These are phyloP conservation scores for Fusarium paranaense DNA, from an alignment of 2,329 filamentous ascomycete species.

Conservation along the genomic window DNA sequence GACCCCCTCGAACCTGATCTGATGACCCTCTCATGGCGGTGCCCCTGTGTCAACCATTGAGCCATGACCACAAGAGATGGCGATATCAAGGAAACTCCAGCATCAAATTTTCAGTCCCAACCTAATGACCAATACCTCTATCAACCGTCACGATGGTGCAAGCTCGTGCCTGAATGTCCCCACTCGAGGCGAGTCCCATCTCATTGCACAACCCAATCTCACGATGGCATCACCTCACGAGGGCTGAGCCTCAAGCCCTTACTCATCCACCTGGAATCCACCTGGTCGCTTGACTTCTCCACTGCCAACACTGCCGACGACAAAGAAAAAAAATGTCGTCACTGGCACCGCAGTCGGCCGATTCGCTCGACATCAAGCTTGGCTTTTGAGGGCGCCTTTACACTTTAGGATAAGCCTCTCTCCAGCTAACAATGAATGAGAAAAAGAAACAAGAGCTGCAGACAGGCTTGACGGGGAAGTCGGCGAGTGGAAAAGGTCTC, in stretches of 20 bases:
- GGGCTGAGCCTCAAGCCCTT: slow-evolving; percentile 20
- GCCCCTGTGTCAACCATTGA: slow-evolving; percentile 13
- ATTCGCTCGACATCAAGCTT: slow-evolving; percentile 42
- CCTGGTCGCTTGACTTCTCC: slow-evolving; percentile 5
- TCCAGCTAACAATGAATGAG: slow-evolving; percentile 1
- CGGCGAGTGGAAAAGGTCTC: slow-evolving; percentile 12
- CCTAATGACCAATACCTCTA: slow-evolving; percentile 19
- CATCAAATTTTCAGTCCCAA: background rate
- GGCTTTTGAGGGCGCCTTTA: slow-evolving; percentile 28
- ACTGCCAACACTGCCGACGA: background rate
- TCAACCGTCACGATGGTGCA: slow-evolving; percentile 10
- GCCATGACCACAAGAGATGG: background rate
- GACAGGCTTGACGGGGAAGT: slow-evolving; percentile 8
- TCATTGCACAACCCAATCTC: slow-evolving; percentile 43
- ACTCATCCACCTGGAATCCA: slow-evolving; percentile 13
- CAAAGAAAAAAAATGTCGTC: slow-evolving; percentile 31
- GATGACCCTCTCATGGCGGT: slow-evolving; percentile 3
- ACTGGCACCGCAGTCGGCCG: slow-evolving; percentile 37
- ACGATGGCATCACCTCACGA: slow-evolving; percentile 42
- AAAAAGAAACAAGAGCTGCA: slow-evolving; percentile 24
- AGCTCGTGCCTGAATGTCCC: slow-evolving; percentile 15
- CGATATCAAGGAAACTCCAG: background rate
- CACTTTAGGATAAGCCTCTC: slow-evolving; percentile 31
- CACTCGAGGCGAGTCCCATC: slow-evolving; percentile 30
- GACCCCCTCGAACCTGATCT: background rate